Evolutionary conservation across 306 rosid species (phyloP).

Genomic region (Gillenia trifoliata): DNA sequence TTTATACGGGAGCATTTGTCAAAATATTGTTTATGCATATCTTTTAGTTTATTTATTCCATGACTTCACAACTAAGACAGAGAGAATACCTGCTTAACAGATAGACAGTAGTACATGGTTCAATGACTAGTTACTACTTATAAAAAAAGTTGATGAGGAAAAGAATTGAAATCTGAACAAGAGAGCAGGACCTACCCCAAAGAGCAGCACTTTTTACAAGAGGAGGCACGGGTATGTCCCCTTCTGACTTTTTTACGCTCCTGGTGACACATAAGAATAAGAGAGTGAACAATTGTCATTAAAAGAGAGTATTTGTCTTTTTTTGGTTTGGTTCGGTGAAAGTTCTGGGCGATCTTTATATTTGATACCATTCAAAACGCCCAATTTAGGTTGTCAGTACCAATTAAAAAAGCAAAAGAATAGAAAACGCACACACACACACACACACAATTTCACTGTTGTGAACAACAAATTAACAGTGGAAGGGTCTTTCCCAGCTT

Average conservation of each 20-base stretch:
- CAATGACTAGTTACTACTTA: not conserved
- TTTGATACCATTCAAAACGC: not conserved
- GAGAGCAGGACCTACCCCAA: constrained; percentile 33
- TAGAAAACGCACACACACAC: not conserved
- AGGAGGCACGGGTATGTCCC: constrained; percentile 91
- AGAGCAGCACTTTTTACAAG: constrained; percentile 75
- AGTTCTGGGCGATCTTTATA: not conserved
- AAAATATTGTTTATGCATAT: not conserved
- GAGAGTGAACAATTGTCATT: constrained; percentile 2
- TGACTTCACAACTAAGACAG: not conserved
- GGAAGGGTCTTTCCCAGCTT: not conserved
- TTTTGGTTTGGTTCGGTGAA: not conserved
- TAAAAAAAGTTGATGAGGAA: not conserved
- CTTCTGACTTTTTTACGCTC: constrained; percentile 80
- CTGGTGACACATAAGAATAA: constrained; percentile 29
- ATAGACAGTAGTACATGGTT: not conserved
- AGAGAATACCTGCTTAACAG: not conserved
- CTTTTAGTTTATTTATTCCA: not conserved
- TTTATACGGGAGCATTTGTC: not conserved
- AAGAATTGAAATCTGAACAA: not conserved
- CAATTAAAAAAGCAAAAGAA: not conserved
- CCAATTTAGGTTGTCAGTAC: not conserved
- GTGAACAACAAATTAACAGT: not conserved
- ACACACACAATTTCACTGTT: not conserved
- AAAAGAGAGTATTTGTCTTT: not conserved